phyloP scores from a whole-genome alignment of 306 rosid genomes.

The Malus sieversii region DNA sequence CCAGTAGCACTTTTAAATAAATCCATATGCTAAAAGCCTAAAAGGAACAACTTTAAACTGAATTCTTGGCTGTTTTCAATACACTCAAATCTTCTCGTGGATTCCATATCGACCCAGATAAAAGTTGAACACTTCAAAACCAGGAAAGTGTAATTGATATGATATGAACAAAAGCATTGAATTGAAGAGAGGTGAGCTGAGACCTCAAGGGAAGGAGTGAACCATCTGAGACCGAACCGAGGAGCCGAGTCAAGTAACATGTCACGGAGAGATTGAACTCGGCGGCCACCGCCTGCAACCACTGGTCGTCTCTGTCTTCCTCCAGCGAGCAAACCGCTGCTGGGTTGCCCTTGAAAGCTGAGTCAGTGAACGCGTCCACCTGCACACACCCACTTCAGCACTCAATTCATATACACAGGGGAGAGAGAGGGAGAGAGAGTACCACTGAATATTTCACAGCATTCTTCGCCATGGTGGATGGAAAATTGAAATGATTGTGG shows the following conservation, averaged over 20 bases:
- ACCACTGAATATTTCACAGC: constrained; percentile 57
- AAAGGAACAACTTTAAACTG: neutral
- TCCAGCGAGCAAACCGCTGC: constrained; percentile 64
- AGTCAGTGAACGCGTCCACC: constrained; percentile 67
- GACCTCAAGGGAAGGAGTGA: constrained; percentile 63
- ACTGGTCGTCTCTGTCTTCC: constrained; percentile 42
- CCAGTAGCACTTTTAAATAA: neutral
- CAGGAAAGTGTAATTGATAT: too few species aligned
- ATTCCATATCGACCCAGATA: neutral
- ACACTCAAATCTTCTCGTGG: neutral
- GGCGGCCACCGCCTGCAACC: constrained; percentile 57
- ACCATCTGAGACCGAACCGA: constrained; percentile 71
- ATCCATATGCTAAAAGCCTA: neutral
- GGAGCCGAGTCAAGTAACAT: constrained; percentile 38
- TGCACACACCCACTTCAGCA: constrained; percentile 4
- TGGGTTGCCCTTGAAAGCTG: constrained; percentile 67
- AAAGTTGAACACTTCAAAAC: neutral
- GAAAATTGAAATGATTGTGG: too few species aligned
- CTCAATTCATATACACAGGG: neutral
- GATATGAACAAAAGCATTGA: too few species aligned
- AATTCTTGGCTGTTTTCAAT: neutral
- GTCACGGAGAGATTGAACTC: constrained; percentile 58
- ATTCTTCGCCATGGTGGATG: constrained; percentile 7
- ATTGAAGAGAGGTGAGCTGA: neutral
- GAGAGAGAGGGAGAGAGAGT: neutral